Evolutionary conservation across 306 rosid species (phyloP).

Genomic region (Sicyos baderoa): DNA sequence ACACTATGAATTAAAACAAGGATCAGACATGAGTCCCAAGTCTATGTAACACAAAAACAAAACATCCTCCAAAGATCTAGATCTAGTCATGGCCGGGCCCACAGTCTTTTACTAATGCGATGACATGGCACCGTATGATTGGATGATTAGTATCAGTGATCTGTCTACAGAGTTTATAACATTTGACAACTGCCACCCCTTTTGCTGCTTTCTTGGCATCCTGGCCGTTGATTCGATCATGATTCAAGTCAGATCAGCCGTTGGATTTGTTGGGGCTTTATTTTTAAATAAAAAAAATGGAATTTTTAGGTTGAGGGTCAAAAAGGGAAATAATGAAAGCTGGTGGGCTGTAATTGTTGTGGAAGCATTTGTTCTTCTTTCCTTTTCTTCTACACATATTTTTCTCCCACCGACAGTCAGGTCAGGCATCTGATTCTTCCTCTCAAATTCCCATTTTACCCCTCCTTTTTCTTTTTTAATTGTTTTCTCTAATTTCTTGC

Average conservation of each 20-base stretch:
- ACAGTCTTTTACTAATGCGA: neutral
- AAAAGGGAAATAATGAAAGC: constrained; percentile 2
- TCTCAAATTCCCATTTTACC: constrained; percentile 1
- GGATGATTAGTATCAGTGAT: neutral
- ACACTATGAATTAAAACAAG: neutral
- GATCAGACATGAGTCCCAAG: neutral
- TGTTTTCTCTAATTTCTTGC: neutral
- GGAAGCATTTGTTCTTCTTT: constrained; percentile 22
- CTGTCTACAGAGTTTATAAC: constrained; percentile 1
- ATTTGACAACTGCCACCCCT: constrained; percentile 1
- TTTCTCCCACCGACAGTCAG: constrained; percentile 29
- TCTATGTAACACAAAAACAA: neutral
- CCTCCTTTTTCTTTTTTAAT: neutral
- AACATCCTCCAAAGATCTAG: constrained; percentile 13
- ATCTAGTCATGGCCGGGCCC: constrained; percentile 15
- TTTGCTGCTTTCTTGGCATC: neutral
- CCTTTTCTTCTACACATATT: neutral
- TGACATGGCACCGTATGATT: neutral
- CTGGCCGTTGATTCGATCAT: neutral
- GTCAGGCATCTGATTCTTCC: constrained; percentile 12
- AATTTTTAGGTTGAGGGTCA: neutral
- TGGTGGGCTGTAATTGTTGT: constrained; percentile 13
- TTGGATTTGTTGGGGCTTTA: neutral
- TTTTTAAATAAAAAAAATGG: neutral
- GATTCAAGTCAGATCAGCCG: constrained; percentile 8